These are phyloP conservation scores for Flaveria bidentis DNA, from an alignment of 129 eudicot genomes.

Conservation along the genomic window DNA sequence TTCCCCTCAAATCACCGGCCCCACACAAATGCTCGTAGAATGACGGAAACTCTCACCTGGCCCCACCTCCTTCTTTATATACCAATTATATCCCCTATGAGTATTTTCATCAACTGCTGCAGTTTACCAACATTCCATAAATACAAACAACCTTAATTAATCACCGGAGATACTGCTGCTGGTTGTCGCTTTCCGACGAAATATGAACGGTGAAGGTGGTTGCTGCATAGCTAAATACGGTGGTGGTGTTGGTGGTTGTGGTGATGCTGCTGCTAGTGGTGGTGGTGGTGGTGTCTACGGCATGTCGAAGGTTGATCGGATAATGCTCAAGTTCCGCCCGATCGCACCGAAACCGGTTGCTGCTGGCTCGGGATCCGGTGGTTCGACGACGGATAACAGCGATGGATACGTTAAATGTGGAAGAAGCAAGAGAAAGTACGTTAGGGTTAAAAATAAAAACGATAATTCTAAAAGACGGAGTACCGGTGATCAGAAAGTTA, in stretches of 20 bases:
- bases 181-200: background rate
- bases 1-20: background rate
- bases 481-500: conserved; percentile 17
- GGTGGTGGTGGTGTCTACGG: conserved; percentile 29
- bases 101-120: background rate
- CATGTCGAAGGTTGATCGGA: conserved; percentile 54
- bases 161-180: background rate
- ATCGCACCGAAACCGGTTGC: conserved; percentile 83
- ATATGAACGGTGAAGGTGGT: conserved; percentile 59
- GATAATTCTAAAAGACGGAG: conserved; percentile 7
- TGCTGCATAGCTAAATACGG: conserved; percentile 67
- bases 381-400: conserved; percentile 37
- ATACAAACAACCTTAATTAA: background rate
- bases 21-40: conserved; percentile 30
- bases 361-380: conserved; percentile 41
- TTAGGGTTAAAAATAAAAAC: conserved; percentile 28
- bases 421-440: conserved; percentile 59
- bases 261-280: background rate
- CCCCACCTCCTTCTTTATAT: conserved; percentile 39
- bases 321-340: conserved; percentile 78
- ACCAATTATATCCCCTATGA: conserved; percentile 6
- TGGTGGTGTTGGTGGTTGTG: background rate
- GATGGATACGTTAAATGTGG: conserved; percentile 33
- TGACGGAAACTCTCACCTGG: conserved; percentile 33
- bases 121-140: no score